These are phyloP conservation scores for Alternaria sp. DNA, from an alignment of 2,329 filamentous ascomycete genomes.

Conservation along the genomic window DNA sequence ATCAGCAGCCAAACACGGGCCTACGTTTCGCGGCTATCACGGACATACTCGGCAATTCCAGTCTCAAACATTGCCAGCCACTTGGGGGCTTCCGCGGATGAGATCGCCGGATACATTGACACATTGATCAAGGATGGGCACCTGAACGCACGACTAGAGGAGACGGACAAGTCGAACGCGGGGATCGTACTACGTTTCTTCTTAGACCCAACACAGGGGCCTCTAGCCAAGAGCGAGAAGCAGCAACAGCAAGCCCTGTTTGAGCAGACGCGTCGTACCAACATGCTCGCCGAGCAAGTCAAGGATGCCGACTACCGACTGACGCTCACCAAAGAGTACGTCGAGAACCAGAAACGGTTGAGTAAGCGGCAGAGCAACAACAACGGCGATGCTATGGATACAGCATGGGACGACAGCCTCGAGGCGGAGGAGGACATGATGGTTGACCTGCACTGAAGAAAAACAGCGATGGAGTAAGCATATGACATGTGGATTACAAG, in stretches of 20 bases:
- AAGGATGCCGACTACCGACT: constrained; percentile 64
- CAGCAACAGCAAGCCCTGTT: constrained; percentile 57
- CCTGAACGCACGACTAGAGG: constrained; percentile 62
- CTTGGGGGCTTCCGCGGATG: constrained; percentile 60
- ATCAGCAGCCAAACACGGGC: constrained; percentile 76
- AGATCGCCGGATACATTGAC: constrained; percentile 62
- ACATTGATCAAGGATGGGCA: constrained; percentile 62
- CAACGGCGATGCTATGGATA: constrained; percentile 48
- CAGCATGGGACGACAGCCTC: constrained; percentile 44
- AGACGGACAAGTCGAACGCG: constrained; percentile 48
- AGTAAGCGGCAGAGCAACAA: constrained; percentile 54
- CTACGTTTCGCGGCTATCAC: constrained; percentile 76
- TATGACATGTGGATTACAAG: constrained; percentile 2
- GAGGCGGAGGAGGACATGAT: constrained; percentile 53
- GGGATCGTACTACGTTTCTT: constrained; percentile 65
- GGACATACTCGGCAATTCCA: constrained; percentile 73
- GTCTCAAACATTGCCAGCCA: constrained; percentile 63
- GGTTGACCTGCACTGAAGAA: constrained; percentile 44
- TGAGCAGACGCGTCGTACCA: constrained; percentile 60
- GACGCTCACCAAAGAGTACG: constrained; percentile 67
- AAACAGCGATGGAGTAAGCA: not conserved
- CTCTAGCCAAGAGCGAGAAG: constrained; percentile 51
- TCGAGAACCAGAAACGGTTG: constrained; percentile 61
- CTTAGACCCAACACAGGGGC: constrained; percentile 47
- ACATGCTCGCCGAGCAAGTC: constrained; percentile 61